Conservation (phyloP, 129 eudicot species). For the Cynara cardunculus region DNA sequence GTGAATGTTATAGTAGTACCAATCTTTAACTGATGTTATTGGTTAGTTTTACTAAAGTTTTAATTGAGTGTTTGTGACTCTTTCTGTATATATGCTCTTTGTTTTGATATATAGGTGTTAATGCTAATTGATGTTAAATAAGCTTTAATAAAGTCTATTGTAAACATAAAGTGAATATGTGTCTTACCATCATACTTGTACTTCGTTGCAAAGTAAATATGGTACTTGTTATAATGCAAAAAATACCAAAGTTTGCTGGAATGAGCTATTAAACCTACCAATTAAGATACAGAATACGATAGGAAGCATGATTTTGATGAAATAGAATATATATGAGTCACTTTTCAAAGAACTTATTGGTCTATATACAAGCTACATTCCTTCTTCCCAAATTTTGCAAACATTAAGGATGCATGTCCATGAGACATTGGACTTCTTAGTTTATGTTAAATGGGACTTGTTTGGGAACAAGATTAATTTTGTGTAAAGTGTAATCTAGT, state of each 20-base stretch:
- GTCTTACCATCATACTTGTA: background rate
- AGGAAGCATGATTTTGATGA: background rate
- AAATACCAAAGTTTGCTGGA: background rate
- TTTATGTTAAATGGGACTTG: background rate
- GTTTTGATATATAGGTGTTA: background rate
- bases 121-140: background rate
- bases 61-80: background rate
- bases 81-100: background rate
- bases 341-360: background rate
- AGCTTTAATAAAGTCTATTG: background rate
- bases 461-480: background rate
- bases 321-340: background rate
- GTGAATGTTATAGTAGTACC: background rate
- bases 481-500: too few relatives aligned
- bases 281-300: background rate
- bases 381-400: background rate
- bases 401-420: background rate
- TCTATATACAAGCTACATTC: background rate
- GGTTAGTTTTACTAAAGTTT: background rate
- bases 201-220: background rate
- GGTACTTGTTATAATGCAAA: background rate
- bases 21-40: background rate
- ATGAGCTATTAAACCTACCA: background rate
- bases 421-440: background rate
- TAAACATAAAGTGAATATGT: background rate